Conservation (phyloP, 768 basidiomycete genomes). For the Psilocybe cyanescens region DNA sequence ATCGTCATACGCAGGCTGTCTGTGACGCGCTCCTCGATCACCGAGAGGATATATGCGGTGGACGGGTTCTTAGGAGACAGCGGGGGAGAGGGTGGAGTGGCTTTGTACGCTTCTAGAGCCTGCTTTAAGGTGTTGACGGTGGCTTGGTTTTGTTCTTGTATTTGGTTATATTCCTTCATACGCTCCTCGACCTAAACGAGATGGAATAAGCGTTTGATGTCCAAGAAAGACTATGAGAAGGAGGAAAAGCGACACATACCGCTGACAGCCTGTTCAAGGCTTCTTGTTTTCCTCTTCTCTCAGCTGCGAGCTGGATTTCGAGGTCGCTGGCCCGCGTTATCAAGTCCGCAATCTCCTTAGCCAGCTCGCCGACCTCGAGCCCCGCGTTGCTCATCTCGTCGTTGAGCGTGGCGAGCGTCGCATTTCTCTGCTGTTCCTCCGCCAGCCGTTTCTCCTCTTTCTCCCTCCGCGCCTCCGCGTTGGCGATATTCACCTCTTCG, state of each 20-base stretch:
- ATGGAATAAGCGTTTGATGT: background rate
- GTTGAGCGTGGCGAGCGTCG: background rate
- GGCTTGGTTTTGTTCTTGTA: background rate
- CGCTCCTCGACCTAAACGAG: background rate
- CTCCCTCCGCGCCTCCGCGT: background rate
- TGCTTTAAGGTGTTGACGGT: background rate
- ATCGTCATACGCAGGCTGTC: constrained; percentile 15
- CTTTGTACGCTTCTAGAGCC: constrained; percentile 8
- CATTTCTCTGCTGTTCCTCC: background rate
- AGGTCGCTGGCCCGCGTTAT: constrained; percentile 14
- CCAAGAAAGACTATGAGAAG: background rate
- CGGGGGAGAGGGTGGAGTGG: constrained; percentile 18
- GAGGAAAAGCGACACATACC: background rate
- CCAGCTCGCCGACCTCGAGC: constrained; percentile 16
- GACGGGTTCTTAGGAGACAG: constrained; percentile 8
- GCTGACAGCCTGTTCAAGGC: background rate
- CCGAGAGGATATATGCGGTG: constrained; percentile 19
- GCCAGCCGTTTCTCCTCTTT: background rate
- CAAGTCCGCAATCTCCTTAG: constrained; percentile 14
- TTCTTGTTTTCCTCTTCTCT: background rate
- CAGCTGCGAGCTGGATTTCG: background rate
- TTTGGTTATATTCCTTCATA: background rate
- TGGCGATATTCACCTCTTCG: background rate
- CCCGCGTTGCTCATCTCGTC: constrained; percentile 7
- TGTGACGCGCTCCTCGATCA: constrained; percentile 21